Evolutionary conservation across 1,284 basidiomycete genomes (phyloP).

Genomic region (Ganoderma resinaceum): DNA sequence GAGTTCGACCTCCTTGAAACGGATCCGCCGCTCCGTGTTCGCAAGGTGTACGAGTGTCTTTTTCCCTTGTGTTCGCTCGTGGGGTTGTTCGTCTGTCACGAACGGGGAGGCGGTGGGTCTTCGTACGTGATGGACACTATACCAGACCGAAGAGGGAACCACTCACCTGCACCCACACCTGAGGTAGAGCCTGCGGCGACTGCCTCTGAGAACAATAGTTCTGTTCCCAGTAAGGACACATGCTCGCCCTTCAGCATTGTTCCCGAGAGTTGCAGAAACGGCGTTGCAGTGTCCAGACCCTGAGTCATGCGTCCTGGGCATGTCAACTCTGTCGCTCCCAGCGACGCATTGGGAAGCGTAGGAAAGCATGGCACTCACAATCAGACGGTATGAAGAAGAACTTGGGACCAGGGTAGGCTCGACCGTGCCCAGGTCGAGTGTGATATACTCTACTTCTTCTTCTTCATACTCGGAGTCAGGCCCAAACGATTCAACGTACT

Average conservation of each 20-base stretch:
- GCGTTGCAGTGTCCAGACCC: slow-evolving; percentile 79
- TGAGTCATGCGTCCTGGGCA: slow-evolving; percentile 36
- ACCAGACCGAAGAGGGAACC: not conserved
- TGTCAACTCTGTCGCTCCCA: slow-evolving; percentile 9
- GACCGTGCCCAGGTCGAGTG: slow-evolving; percentile 73
- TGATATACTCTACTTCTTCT: slow-evolving; percentile 70
- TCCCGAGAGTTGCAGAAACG: slow-evolving; percentile 76
- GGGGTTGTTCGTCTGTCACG: slow-evolving; percentile 23
- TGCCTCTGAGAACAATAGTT: slow-evolving; percentile 71
- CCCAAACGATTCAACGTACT: slow-evolving; percentile 66
- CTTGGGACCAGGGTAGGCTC: slow-evolving; percentile 78
- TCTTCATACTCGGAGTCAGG: slow-evolving; percentile 60
- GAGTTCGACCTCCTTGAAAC: slow-evolving; percentile 67
- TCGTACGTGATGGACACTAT: not conserved
- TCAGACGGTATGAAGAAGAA: slow-evolving; percentile 69
- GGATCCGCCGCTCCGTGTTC: slow-evolving; percentile 66
- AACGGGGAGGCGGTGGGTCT: not conserved
- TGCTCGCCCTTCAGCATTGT: slow-evolving; percentile 74
- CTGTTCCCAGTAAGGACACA: slow-evolving; percentile 71
- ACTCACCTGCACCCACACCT: slow-evolving; percentile 44
- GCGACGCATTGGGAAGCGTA: not conserved
- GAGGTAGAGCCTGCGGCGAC: slow-evolving; percentile 35
- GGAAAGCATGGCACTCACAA: slow-evolving; percentile 55
- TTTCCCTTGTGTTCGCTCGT: slow-evolving; percentile 49
- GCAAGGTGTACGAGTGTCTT: slow-evolving; percentile 58